Base-by-base conservation (phyloP, 192 early-diverging fungal species). In the Coemansia sp. region DNA sequence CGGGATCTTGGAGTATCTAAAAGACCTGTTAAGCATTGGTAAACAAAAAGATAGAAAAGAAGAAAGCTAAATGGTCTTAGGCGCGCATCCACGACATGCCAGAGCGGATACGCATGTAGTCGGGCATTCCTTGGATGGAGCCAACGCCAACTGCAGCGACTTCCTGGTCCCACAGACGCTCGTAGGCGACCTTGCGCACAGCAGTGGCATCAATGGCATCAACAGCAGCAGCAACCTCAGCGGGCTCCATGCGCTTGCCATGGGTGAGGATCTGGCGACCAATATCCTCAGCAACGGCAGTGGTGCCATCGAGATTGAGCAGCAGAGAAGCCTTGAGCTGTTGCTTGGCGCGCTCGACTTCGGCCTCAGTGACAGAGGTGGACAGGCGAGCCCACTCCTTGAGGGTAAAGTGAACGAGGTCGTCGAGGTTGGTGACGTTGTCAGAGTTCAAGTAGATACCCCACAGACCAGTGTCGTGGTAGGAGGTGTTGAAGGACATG, bases 401-500 rank as follows among this genome's bases (percentile, higher is more conserved):
- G 70, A 94, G 89, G 38, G 95, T 91, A 79, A 90, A 89, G 84
- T 92, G 90, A 34, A 94, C 83, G 50, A 97, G 85, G 68, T 97
- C 94, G 81, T 96, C 94, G 63, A 98, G 85, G 66, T 87, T 77
- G 68, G 85, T 85, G 68, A 85, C 85, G 84, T 93, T 92, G 82
- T 97, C 93, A 23, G 93, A 90, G 44, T 91, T 89, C 62, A 94
- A 77, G 87, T 98, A 99, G 73, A 96, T 94, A 64, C 97, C 97
- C 86, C 94, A 99, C 55, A 99, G 87, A 45, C 97, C 97, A 23
- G 95, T 98, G 83, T 99, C 97, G 44, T 91, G 90, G 89, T 99
- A 99, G 17, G 95, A 95, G 27, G 97, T 98, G 87, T 99, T 98
- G 89, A 99, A 99, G 59, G 95, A 92, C 94, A 97, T 95, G 91